Evolutionary conservation across 2,329 filamentous ascomycete species (phyloP).

Genomic region (Paraphoma sp.): DNA sequence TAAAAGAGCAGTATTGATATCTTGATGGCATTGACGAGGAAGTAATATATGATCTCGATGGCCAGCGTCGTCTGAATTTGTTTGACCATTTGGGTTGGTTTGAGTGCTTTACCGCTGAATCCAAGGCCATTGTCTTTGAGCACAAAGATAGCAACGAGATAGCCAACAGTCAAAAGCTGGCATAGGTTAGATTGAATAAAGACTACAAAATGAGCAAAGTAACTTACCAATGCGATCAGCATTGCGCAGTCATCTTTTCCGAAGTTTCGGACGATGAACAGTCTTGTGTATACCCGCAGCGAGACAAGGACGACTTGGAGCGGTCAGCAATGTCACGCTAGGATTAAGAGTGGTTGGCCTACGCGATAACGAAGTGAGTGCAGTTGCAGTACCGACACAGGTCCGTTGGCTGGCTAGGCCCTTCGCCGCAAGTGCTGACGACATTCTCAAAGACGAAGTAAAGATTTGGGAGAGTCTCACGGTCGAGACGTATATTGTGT

Average conservation of each 20-base stretch:
- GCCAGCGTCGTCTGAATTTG: slow-evolving; percentile 32
- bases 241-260: slow-evolving; percentile 41
- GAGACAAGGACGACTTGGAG: slow-evolving; percentile 30
- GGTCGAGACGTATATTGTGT: neutral
- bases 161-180: slow-evolving; percentile 33
- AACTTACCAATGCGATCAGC: slow-evolving; percentile 32
- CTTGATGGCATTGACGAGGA: slow-evolving; percentile 38
- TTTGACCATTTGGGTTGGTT: slow-evolving; percentile 23
- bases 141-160: slow-evolving; percentile 30
- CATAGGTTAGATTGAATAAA: neutral
- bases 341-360: neutral
- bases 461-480: neutral
- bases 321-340: slow-evolving; percentile 4
- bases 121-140: slow-evolving; percentile 33
- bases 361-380: slow-evolving; percentile 32
- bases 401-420: slow-evolving; percentile 17
- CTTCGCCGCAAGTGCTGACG: neutral
- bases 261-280: slow-evolving; percentile 27
- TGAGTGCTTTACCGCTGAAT: slow-evolving; percentile 24
- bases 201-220: neutral
- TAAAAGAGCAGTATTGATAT: slow-evolving; percentile 45
- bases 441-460: neutral
- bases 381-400: slow-evolving; percentile 27
- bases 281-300: slow-evolving; percentile 29
- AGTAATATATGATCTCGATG: slow-evolving; percentile 42